Evolutionary conservation across 441 rosid species (phyloP), one percentile per base, ranked within the genome.

Genomic region (Macaranga tanarius): DNA sequence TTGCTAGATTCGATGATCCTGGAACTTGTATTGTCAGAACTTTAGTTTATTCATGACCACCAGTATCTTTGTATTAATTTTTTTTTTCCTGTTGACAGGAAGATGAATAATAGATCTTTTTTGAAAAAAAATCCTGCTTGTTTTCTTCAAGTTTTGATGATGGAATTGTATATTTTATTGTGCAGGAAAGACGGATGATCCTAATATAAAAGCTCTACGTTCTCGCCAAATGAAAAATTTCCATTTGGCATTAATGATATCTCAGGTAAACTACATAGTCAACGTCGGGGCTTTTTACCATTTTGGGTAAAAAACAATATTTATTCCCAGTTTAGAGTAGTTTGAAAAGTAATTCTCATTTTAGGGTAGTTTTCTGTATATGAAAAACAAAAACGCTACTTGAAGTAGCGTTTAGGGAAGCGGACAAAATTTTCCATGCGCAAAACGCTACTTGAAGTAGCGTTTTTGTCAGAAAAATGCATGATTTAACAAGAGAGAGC

Each of bases 141-240:
- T 47, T 68, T 12, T 19, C 55, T 31, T 28, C 50, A 34, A 58
- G 26, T 11, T 1, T 9, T 22, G 55, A n/a, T 71, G 51, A 66
- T 10, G 8, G 19, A 47, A 13, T 17, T 48, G 7, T 56, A 25
- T 48, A 26, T 47, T 59, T 34, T 71, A 17, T 23, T 76, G 47
- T 67, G 47, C 77, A 79, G 81, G 81, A 48, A 75, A 74, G 67
- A 78, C 78, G 60, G 79, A 75, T 65, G 83, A 85, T 80, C 83
- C 81, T 67, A 81, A 80, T 76, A 70, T 92, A 62, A 88, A 83
- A 79, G 90, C 91, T 71, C 71, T 95, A 77, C 98, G 98, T 64
- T 73, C 85, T 44, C 80, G 92, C 59, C 99, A 95, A 79, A 92
- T 92, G 95, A 92, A 90, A 80, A 95, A 92, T 81, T 91, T 92